Base-by-base conservation (phyloP, 257 asterid species). In the Solanum chiquidenum region DNA sequence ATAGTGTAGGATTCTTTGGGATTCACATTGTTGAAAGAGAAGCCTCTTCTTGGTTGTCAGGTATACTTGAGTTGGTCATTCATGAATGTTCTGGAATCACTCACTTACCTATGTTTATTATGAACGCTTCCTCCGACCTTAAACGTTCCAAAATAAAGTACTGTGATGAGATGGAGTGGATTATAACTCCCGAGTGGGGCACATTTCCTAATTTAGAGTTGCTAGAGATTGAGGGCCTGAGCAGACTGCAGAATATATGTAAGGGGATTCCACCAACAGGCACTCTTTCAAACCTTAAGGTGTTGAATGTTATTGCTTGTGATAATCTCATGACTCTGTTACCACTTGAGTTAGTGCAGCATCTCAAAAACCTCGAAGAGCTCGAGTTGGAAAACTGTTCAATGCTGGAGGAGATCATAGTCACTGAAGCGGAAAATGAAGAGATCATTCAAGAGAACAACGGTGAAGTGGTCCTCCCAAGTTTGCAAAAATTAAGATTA, bases 231-330 rank as follows among this genome's bases (percentile, higher is more conserved):
- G 86, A 87, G 40, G 87, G 88, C 29, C 21, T 90, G 88, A 69
- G 83, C 33, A 86, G 86, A 49, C 55, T 90, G 31, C 49, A 29
- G 2, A 44, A 46, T 58, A 37, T 90, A 18, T 88, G 76, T 49
- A 86, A 20, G 12, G 91, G 77, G 72, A 68, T 52, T 77, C 87
- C 83, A 58, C 42, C 34, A 79, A 86, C 84, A 5, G 38, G 88
- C 6, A 90, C 80, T 79, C 86, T 87, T 38, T 64, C 83, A 62
- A 58, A 60, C 55, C 90, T 90, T 20, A 58, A 79, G 83, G 83
- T 90, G 66, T 55, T 90, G 87, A 87, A 88, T 42, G 87, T 88
- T 68, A 87, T 21, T 31, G 83, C 66, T 7, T 90, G 92, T 77
- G 40, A 88, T 83, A 20, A 73, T 71, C 80, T 90, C 42, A 72